These are phyloP conservation scores for Trypanosoma theileri DNA, from an alignment of 208 protist genomes.

Conservation along the genomic window DNA sequence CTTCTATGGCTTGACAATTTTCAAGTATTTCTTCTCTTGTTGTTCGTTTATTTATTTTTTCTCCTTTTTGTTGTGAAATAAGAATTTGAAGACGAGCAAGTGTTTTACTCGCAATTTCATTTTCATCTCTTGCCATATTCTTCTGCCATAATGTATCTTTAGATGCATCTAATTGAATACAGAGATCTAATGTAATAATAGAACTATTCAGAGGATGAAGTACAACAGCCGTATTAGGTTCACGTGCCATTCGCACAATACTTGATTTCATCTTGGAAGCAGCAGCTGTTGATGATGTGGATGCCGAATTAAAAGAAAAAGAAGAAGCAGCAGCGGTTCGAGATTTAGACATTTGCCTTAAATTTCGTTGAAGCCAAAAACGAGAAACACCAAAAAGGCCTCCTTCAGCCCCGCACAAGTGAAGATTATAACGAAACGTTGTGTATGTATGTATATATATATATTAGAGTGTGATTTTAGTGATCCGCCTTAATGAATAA, in stretches of 20 bases:
- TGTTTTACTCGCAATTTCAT: slow-evolving; percentile 54
- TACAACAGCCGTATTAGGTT: slow-evolving; percentile 31
- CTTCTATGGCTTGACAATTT: slow-evolving; percentile 47
- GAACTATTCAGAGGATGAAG: slow-evolving; percentile 30
- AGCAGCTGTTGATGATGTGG: neutral
- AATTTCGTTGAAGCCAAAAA: neutral
- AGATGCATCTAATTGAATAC: slow-evolving; percentile 25
- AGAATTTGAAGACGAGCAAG: slow-evolving; percentile 83
- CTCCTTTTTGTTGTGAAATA: slow-evolving; percentile 32
- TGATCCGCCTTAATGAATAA: no score
- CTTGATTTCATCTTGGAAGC: neutral
- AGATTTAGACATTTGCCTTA: neutral
- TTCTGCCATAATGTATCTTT: slow-evolving; percentile 39
- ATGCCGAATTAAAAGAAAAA: no score
- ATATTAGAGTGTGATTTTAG: neutral
- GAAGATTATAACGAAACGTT: slow-evolving; percentile 7
- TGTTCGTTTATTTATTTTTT: slow-evolving; percentile 30
- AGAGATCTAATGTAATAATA: slow-evolving; percentile 36
- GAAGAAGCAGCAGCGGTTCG: no score
- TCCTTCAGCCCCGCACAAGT: neutral
- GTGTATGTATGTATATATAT: neutral
- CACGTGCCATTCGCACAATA: slow-evolving; percentile 22
- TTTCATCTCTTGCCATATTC: slow-evolving; percentile 72
- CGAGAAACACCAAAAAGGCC: neutral
- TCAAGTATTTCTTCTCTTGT: slow-evolving; percentile 52